Conservation (phyloP, 2,329 filamentous ascomycete genomes). For the Teratosphaeria epicoccoides region DNA sequence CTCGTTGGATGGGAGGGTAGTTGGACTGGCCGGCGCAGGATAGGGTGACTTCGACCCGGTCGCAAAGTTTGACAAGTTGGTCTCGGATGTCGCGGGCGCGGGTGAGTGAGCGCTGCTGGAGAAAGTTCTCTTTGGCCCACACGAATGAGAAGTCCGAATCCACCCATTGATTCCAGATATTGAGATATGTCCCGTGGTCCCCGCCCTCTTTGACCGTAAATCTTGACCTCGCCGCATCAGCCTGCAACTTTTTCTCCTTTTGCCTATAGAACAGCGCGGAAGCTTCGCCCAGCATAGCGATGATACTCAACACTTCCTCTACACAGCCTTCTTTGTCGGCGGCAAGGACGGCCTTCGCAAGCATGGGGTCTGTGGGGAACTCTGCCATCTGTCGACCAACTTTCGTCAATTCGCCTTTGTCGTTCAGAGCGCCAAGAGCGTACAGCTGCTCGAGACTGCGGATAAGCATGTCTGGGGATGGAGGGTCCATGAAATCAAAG, state of each 20-base stretch:
- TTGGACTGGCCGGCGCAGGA: slow-evolving; percentile 61
- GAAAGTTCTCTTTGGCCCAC: slow-evolving; percentile 86
- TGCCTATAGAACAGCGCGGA: slow-evolving; percentile 86
- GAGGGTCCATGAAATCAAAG: slow-evolving; percentile 94
- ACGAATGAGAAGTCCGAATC: slow-evolving; percentile 80
- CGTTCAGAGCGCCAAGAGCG: slow-evolving; percentile 78
- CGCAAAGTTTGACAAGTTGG: slow-evolving; percentile 83
- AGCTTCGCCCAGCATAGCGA: slow-evolving; percentile 87
- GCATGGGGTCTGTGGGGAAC: slow-evolving; percentile 84
- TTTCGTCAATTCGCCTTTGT: slow-evolving; percentile 79
- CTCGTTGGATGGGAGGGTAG: slow-evolving; percentile 69
- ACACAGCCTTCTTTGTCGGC: slow-evolving; percentile 87
- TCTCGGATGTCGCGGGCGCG: slow-evolving; percentile 85
- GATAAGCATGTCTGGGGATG: slow-evolving; percentile 80
- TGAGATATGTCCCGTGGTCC: slow-evolving; percentile 78
- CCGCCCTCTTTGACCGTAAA: slow-evolving; percentile 88
- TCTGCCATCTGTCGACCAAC: slow-evolving; percentile 90
- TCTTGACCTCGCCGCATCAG: slow-evolving; percentile 76
- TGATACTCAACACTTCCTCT: slow-evolving; percentile 81
- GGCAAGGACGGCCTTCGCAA: slow-evolving; percentile 78
- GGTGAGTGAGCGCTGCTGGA: slow-evolving; percentile 82
- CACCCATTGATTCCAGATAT: slow-evolving; percentile 93
- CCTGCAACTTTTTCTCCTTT: slow-evolving; percentile 95
- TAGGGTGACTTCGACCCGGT: slow-evolving; percentile 72
- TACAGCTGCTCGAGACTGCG: slow-evolving; percentile 84